These are phyloP conservation scores for Gillenia trifoliata DNA, from an alignment of 306 rosid genomes.

Conservation along the genomic window DNA sequence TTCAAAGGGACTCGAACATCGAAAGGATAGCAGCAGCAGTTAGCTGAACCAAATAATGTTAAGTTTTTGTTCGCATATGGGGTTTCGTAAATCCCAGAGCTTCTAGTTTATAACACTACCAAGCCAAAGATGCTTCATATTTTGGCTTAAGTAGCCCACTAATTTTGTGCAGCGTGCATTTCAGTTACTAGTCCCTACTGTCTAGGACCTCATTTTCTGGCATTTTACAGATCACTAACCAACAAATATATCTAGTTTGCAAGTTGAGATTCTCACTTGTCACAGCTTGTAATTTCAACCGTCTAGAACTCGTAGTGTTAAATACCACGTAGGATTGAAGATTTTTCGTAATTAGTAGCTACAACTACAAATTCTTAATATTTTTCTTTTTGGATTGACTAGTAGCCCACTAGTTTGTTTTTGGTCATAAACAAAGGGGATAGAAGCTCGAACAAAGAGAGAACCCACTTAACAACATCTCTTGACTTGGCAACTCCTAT, in stretches of 20 bases:
- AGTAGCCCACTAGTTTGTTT: too few relatives aligned
- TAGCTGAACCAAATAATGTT: neutral
- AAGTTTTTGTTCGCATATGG: neutral
- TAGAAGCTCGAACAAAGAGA: too few relatives aligned
- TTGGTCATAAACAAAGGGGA: too few relatives aligned
- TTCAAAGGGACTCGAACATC: neutral
- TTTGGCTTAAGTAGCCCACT: slow-evolving; percentile 20
- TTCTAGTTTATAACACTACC: slow-evolving; percentile 6
- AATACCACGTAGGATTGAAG: too few relatives aligned
- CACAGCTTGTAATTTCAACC: too few relatives aligned
- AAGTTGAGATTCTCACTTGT: too few relatives aligned
- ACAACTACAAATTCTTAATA: neutral
- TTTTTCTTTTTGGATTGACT: too few relatives aligned
- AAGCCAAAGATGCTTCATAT: slow-evolving; percentile 14
- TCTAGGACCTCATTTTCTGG: neutral
- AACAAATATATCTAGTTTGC: neutral
- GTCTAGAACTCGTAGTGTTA: too few relatives aligned
- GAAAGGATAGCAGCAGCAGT: neutral
- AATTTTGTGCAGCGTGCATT: slow-evolving; percentile 29
- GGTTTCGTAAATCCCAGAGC: slow-evolving; percentile 10
- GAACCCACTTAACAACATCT: too few relatives aligned
- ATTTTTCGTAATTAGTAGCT: neutral
- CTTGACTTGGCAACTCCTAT: too few relatives aligned
- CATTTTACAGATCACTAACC: neutral
- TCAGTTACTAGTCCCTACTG: slow-evolving; percentile 5